phyloP scores from a whole-genome alignment of 2,329 filamentous ascomycete species.

The Cephalotrichum gorgonifer region DNA sequence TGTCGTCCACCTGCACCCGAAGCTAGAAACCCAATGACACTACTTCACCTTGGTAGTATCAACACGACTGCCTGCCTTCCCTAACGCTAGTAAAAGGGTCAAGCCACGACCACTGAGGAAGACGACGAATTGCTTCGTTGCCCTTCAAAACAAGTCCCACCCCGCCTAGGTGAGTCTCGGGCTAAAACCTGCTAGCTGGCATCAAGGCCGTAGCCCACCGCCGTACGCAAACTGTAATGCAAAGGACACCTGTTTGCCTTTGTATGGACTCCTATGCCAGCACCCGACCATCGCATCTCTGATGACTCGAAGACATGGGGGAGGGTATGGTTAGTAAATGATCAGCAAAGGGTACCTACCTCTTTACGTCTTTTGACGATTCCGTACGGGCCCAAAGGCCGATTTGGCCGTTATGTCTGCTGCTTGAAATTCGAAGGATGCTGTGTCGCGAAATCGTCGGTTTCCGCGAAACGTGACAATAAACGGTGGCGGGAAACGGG shows the following conservation, averaged over 20 bases:
- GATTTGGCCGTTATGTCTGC: not conserved
- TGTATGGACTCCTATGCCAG: not conserved
- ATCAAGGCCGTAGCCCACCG: not conserved
- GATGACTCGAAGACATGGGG: not conserved
- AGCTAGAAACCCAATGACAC: not conserved
- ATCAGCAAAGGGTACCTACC: not conserved
- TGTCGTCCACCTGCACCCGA: not conserved
- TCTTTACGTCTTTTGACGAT: not conserved
- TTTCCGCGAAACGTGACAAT: not conserved
- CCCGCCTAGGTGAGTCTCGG: not conserved
- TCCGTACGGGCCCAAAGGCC: not conserved
- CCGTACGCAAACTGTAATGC: not conserved
- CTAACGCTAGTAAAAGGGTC: not conserved
- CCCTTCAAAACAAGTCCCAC: not conserved
- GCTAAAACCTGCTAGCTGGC: not conserved
- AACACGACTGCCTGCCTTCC: not conserved
- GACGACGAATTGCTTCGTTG: not conserved
- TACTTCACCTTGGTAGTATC: constrained; percentile 1
- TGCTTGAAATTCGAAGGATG: not conserved
- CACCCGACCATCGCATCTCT: not conserved
- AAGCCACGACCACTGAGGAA: not conserved
- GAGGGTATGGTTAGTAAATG: not conserved
- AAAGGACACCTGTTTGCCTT: not conserved
- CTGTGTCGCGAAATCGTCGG: not conserved
- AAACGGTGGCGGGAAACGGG: not conserved